These are phyloP conservation scores for Aspergillus versicolor DNA, from an alignment of 2,329 filamentous ascomycete genomes.

Conservation along the genomic window DNA sequence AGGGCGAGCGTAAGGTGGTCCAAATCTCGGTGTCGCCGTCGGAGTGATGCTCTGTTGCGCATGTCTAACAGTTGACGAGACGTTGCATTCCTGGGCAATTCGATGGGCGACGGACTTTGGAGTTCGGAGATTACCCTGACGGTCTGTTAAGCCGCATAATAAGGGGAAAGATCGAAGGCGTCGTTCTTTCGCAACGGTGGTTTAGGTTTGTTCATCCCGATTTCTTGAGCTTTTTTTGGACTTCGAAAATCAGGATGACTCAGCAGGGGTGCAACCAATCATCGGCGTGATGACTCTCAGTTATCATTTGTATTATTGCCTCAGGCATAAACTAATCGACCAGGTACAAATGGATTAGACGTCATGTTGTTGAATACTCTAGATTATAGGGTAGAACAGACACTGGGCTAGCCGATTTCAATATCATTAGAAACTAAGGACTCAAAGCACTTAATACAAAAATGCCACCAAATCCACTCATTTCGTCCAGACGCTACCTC, in stretches of 20 bases:
- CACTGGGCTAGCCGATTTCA: neutral
- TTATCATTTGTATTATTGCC: neutral
- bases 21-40: constrained; percentile 27
- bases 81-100: constrained; percentile 11
- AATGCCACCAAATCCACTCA: neutral
- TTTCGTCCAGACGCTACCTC: neutral
- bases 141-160: neutral
- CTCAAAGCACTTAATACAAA: neutral
- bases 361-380: neutral
- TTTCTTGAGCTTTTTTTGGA: neutral
- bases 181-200: neutral
- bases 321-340: neutral
- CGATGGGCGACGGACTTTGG: neutral
- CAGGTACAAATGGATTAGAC: neutral
- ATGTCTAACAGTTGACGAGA: constrained; percentile 27
- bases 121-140: too few species aligned
- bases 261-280: neutral
- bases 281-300: neutral
- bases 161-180: neutral
- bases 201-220: neutral
- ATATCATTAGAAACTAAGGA: neutral
- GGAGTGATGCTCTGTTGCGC: constrained; percentile 23
- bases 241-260: neutral
- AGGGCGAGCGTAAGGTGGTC: constrained; percentile 26
- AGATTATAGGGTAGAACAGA: neutral